Conservation (phyloP, 768 basidiomycete genomes). For the Macrolepiota albuminosa region DNA sequence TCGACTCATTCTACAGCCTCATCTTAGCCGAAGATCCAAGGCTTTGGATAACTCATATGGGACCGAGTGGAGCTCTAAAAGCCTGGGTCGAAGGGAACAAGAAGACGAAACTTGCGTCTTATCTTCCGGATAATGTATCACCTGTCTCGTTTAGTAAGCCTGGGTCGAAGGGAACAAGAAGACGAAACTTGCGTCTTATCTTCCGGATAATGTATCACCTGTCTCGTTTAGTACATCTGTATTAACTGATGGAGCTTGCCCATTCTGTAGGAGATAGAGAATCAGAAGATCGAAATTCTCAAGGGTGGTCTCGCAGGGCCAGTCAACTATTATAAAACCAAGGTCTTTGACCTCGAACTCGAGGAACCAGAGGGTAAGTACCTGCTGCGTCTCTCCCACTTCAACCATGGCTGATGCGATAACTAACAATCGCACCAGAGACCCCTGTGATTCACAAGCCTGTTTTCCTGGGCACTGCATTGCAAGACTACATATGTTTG, state of each 20-base stretch:
- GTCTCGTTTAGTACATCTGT: not conserved
- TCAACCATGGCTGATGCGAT: not conserved
- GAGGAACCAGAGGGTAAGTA: slow-evolving; percentile 32
- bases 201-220: slow-evolving; percentile 21
- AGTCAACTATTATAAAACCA: slow-evolving; percentile 13
- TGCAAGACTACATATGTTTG: slow-evolving; percentile 26
- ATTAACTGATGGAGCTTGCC: not conserved
- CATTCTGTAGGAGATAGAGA: slow-evolving; percentile 1
- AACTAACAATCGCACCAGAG: slow-evolving; percentile 8
- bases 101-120: slow-evolving; percentile 17
- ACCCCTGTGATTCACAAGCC: slow-evolving; percentile 26
- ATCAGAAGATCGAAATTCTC: slow-evolving; percentile 6
- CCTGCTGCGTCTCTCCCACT: not conserved
- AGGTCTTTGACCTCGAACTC: slow-evolving; percentile 14
- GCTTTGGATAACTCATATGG: slow-evolving; percentile 22
- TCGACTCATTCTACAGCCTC: slow-evolving; percentile 34
- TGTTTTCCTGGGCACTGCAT: slow-evolving; percentile 29
- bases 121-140: slow-evolving; percentile 23
- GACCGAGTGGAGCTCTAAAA: slow-evolving; percentile 22
- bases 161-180: slow-evolving; percentile 24
- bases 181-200: slow-evolving; percentile 18
- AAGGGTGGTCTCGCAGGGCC: slow-evolving; percentile 7
- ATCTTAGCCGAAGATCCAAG: slow-evolving; percentile 24
- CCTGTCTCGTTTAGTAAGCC: not conserved
- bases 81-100: slow-evolving; percentile 24